These are phyloP conservation scores for Chrysochromulina parva DNA, from an alignment of 78 protist genomes.

Conservation along the genomic window DNA sequence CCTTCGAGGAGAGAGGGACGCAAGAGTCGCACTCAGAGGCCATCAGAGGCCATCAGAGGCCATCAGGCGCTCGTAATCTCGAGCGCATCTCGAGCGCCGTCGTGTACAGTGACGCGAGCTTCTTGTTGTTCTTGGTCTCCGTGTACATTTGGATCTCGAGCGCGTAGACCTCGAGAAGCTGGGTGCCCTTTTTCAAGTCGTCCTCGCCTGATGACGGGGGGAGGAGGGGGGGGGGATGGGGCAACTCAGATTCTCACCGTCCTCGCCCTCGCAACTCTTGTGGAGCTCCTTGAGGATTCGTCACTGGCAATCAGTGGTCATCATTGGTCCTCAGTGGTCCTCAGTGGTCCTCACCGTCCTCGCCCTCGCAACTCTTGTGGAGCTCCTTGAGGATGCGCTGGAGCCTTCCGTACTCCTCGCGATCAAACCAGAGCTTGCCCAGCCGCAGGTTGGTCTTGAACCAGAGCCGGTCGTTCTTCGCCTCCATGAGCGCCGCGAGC, in stretches of 20 bases:
- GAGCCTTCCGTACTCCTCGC: slow-evolving; percentile 45
- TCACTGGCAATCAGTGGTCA: no score
- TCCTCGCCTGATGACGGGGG: slow-evolving; percentile 31
- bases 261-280: not conserved
- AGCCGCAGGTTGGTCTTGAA: slow-evolving; percentile 75
- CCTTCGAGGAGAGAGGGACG: not conserved
- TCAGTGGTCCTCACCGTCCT: no score
- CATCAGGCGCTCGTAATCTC: no score
- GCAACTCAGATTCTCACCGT: no score
- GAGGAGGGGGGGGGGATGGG: no score
- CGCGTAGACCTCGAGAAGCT: slow-evolving; percentile 91
- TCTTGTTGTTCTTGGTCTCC: slow-evolving; percentile 76
- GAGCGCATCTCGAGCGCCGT: not conserved
- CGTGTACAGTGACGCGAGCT: slow-evolving; percentile 70
- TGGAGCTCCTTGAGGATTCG: slow-evolving; percentile 54
- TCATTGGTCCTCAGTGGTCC: no score
- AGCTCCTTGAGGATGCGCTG: slow-evolving; percentile 48
- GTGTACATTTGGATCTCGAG: slow-evolving; percentile 94
- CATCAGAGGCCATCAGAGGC: no score
- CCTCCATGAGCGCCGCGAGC: slow-evolving; percentile 40
- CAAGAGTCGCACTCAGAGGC: no score
- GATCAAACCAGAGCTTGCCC: slow-evolving; percentile 65
- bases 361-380: not conserved
- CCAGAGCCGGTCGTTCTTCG: slow-evolving; percentile 72
- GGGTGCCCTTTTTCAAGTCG: slow-evolving; percentile 76